Base-by-base conservation (phyloP, 257 asterid species). In the Penstemon eatonii region DNA sequence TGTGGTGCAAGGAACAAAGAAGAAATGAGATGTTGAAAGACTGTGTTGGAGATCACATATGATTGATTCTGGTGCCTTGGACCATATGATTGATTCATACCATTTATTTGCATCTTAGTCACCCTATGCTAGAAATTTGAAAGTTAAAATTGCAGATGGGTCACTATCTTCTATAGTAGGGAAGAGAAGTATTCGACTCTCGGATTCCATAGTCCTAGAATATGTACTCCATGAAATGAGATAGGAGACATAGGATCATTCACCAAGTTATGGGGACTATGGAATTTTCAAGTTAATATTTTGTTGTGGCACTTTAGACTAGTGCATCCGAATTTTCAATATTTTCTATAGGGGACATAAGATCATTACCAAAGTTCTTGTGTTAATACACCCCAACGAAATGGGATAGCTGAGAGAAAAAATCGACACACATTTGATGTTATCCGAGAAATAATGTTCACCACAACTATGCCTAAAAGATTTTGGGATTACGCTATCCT, bases 21-120 rank as follows among this genome's bases (percentile, higher is more conserved):
- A 15, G 19, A 2, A 11, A 12, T 3, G 56, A 8, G 5, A 50
- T 50, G 33, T 11, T 50, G 5, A 50, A 50, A 2, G n/a, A n/a
- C n/a, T n/a, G 8, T 8, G 47, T 3, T 43, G 47, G 6, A 0
- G 47, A 43, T 43, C 8, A 5, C 3, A 43, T 8, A 8, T 25
- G 6, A 49, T 64, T 37, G 46, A 64, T 10, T 64, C 58, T 33
- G 58, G 69, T 47, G 56, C 69, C 10, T 46, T 25, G 0, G 69
- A 49, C 10, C 46, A 64, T 15, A 45, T 64, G 25, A 64, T 5
- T 3, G 0, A 7, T 49, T 1, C 0, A 6, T 3, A 64, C 11
- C 12, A 36, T 41, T 3, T 40, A 3, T 60, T 46, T 46, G 5
- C n/a, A 0, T 25, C 58, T 3, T 46, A 64, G 3, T 47, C 41